Evolutionary conservation across 495 filamentous ascomycete species (phyloP), one percentile per base, ranked within the genome.

Genomic region (Neurospora sp.): DNA sequence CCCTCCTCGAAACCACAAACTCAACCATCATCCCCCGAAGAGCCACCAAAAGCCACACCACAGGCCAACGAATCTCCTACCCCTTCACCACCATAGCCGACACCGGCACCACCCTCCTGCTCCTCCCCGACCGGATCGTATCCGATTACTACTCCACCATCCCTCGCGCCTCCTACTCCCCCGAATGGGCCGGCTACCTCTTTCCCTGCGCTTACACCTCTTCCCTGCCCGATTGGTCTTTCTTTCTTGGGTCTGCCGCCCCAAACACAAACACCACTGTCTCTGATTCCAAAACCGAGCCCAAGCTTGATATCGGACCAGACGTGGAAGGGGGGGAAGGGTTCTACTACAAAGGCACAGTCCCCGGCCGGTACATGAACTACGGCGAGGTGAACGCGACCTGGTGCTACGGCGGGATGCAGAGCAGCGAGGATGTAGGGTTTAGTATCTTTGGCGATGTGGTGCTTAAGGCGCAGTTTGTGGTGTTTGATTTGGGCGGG

Each of bases 401-500:
- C 72, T 68, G 59, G 35, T 91, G 90, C 81, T 89, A 83, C 77
- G 90, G 90, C 71, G 87, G 87, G 44, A 85, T 92, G 72, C 90
- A 92, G 81, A 87, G 89, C 77, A 81, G 83, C 14, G 70, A 72
- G 86, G 88, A 88, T 68, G 83, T 91, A 27, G 86, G 83, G 20
- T 87, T 91, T 78, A 86, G 85, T 71, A 91, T 94, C 78, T 89
- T 92, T 71, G 91, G 91, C 70, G 92, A 93, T 74, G 85, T 93
- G 59, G 90, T 91, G 81, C 84, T 94, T 69, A 93, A 93, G 85
- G 86, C 86, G 75, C 88, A 91, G 78, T 92, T 90, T 74, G 91
- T 89, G 9, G 87, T 94, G 22, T 92, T 92, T 77, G 87, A 92
- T 77, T 77, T 82, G 8, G 74, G 71, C 0, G 44, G 41, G 65